Conservation (phyloP, 2,329 filamentous ascomycete genomes). For the Didymella lethalis region DNA sequence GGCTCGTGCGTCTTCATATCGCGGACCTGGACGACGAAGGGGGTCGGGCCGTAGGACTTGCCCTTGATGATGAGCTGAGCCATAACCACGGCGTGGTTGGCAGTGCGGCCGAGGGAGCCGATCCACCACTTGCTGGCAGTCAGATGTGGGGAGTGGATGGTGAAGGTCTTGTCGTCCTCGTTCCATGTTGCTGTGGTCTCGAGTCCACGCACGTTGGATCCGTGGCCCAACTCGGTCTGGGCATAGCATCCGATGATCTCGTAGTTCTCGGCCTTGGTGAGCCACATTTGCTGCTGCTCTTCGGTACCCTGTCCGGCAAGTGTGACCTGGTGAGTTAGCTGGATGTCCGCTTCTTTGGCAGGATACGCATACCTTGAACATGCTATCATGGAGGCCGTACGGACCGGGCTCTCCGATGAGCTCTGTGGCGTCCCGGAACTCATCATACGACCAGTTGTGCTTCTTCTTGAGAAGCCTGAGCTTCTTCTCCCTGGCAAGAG, state of each 20-base stretch:
- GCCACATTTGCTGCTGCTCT: constrained; percentile 76
- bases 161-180: constrained; percentile 75
- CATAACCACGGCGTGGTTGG: constrained; percentile 81
- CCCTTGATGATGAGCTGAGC: constrained; percentile 75
- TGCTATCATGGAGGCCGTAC: constrained; percentile 74
- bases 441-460: constrained; percentile 72
- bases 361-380: constrained; percentile 65
- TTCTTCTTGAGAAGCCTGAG: constrained; percentile 71
- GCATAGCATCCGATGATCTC: constrained; percentile 70
- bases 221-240: constrained; percentile 81
- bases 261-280: constrained; percentile 72
- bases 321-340: constrained; percentile 61
- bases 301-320: constrained; percentile 74
- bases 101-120: constrained; percentile 76
- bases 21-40: constrained; percentile 77
- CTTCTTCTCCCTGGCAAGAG: constrained; percentile 74
- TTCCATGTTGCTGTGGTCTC: constrained; percentile 80
- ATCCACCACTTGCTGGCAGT: constrained; percentile 89
- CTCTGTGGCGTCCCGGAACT: constrained; percentile 70
- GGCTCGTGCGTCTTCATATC: constrained; percentile 61
- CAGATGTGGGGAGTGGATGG: constrained; percentile 74
- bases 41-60: constrained; percentile 75
- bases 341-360: background rate
- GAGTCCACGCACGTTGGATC: constrained; percentile 69
- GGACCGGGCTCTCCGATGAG: constrained; percentile 77